Base-by-base conservation (phyloP, 108 stramenopile species). In the Nitzschia sp. region DNA sequence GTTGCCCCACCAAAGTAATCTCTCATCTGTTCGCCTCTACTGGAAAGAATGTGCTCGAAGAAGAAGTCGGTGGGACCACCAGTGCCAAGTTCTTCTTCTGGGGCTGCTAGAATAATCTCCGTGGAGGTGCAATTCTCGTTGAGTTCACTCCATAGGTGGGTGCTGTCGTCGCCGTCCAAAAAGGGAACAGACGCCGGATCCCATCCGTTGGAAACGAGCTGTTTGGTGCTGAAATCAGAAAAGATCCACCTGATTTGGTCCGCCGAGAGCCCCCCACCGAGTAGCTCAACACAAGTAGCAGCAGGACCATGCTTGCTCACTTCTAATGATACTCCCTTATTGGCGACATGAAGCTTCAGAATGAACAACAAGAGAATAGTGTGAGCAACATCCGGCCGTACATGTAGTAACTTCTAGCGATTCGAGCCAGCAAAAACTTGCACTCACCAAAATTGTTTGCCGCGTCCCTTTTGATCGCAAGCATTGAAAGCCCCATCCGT, bases 161-260 rank as follows among this genome's bases (percentile, higher is more conserved):
- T 66, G 1, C 26, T 24, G 4, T 28, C 19, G 3, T 74, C 25
- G 9, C 33, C 32, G 57, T 74, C 72, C 1, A 18, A 31, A 35
- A 26, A 31, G 1, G 65, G 54, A 29, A 66, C 28, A 59, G 6
- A 5, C 2, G 24, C 9, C 2, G 54, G 18, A 21, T 65, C 64
- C 54, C 54, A 65, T 54, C 51, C 65, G 31, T 19, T 11, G 11
- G 24, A 19, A 9, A 21, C 27, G 2, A 74, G 58, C 31, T 74
- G 46, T 0, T 15, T 46, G 23, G 56, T 54, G 27, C 18, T 57
- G 9, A 25, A 74, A 5, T 17, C 51, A 1, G 56, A 59, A 33
- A 32, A 74, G 36, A 74, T 67, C 72, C 72, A 74, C 19, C 72
- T 64, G 6, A 74, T 30, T 28, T 74, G 72, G 48, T 74, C 64